These are phyloP conservation scores for Clonostachys solani DNA, from an alignment of 2,329 filamentous ascomycete species.

Conservation along the genomic window DNA sequence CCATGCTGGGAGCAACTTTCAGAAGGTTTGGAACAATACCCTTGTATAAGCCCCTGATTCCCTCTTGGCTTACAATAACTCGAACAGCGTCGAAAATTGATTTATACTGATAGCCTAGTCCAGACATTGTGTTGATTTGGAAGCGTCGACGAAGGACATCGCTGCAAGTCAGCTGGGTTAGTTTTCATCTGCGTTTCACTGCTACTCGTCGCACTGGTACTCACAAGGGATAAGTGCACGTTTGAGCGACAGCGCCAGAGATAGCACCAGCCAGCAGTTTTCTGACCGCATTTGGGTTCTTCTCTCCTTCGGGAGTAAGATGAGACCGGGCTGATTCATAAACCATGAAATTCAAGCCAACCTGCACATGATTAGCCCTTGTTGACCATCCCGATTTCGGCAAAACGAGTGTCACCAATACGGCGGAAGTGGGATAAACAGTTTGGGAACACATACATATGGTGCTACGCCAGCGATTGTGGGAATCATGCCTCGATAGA, in stretches of 20 bases:
- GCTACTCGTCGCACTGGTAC: conserved; percentile 21
- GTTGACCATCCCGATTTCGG: conserved; percentile 6
- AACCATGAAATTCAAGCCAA: conserved; percentile 97
- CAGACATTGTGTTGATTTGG: conserved; percentile 98
- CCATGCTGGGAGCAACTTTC: conserved; percentile 98
- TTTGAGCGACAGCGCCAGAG: conserved; percentile 94
- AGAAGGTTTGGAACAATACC: conserved; percentile 92
- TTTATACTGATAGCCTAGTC: conserved; percentile 95
- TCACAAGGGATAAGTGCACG: conserved; percentile 97
- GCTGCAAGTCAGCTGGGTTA: conserved; percentile 32
- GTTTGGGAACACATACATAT: conserved; percentile 57
- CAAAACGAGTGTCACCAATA: conserved; percentile 1
- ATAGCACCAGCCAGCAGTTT: conserved; percentile 89
- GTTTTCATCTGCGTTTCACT: not conserved
- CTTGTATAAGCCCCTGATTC: conserved; percentile 84
- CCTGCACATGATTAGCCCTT: conserved; percentile 41
- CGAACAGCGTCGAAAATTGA: conserved; percentile 78
- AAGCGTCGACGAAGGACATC: conserved; percentile 91
- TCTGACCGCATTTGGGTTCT: conserved; percentile 72
- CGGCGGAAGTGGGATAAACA: not conserved
- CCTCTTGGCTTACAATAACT: conserved; percentile 80
- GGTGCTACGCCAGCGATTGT: conserved; percentile 94
- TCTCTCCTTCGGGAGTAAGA: conserved; percentile 82
- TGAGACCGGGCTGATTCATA: conserved; percentile 85
- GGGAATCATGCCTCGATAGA: conserved; percentile 93